phyloP scores from a whole-genome alignment of 1,284 basidiomycete species.

The Leucoagaricus sp. region DNA sequence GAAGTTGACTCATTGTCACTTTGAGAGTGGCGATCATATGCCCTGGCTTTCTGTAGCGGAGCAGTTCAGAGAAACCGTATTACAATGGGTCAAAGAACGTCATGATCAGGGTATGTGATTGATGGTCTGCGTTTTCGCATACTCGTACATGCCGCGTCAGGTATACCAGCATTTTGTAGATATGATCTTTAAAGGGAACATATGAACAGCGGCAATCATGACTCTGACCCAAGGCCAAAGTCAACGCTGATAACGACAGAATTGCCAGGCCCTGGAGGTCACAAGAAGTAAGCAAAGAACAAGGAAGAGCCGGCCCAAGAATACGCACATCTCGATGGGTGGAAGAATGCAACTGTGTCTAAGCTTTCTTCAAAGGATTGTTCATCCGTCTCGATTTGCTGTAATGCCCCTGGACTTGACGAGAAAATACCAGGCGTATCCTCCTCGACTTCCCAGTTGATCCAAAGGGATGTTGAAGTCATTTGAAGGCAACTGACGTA shows the following conservation, averaged over 20 bases:
- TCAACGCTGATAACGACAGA: constrained; percentile 9
- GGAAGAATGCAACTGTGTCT: background rate
- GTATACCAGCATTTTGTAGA: too few relatives aligned
- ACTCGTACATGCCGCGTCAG: background rate
- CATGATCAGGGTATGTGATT: background rate
- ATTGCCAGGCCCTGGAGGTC: background rate
- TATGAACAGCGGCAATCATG: background rate
- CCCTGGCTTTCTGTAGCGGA: constrained; percentile 28
- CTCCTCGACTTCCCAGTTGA: constrained; percentile 41
- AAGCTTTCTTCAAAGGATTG: background rate
- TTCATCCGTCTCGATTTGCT: background rate
- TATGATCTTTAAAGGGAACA: background rate
- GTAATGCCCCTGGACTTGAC: background rate
- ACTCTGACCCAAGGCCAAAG: constrained; percentile 5
- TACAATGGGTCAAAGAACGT: constrained; percentile 19
- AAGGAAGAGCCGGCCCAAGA: background rate
- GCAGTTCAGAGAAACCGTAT: constrained; percentile 19
- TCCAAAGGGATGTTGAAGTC: constrained; percentile 50
- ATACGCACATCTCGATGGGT: background rate
- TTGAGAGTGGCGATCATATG: constrained; percentile 36
- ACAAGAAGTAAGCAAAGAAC: background rate
- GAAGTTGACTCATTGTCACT: constrained; percentile 28
- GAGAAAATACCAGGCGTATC: background rate
- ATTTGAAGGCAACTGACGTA: constrained; percentile 58
- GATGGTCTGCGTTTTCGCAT: too few relatives aligned